Percentiles rank a stretch among this genome's conserved stretches.
Conservation (phyloP, 495 filamentous ascomycete genomes). For the Friedmanniomyces endolithicus region DNA sequence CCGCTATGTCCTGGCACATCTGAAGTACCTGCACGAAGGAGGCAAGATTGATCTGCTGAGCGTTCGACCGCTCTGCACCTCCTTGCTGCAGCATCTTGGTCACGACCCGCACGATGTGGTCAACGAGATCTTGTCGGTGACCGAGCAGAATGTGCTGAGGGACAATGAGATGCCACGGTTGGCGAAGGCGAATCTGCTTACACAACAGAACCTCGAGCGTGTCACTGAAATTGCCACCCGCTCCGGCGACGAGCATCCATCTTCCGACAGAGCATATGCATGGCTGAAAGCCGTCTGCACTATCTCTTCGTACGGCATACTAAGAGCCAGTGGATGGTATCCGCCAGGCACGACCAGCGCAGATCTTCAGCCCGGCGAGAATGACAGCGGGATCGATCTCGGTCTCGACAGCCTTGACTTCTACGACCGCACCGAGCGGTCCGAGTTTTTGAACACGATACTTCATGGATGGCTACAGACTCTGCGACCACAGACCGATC, state of each 20-base stretch:
- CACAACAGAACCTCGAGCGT: constrained; percentile 48
- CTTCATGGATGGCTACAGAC: constrained; percentile 62
- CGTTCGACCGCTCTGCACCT: constrained; percentile 55
- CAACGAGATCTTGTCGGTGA: constrained; percentile 49
- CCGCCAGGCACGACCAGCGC: constrained; percentile 46
- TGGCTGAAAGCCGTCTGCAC: constrained; percentile 65
- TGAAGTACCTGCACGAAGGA: constrained; percentile 56
- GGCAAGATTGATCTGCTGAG: constrained; percentile 65
- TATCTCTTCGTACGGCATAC: constrained; percentile 52
- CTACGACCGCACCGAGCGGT: constrained; percentile 48
- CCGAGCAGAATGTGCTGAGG: constrained; percentile 54
- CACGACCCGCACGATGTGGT: constrained; percentile 62
- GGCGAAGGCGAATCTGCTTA: constrained; percentile 61
- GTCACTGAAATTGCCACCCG: constrained; percentile 16
- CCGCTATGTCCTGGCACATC: constrained; percentile 57
- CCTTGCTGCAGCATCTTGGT: constrained; percentile 54
- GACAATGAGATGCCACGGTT: constrained; percentile 57
- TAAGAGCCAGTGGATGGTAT: constrained; percentile 58
- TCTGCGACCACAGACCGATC: constrained; percentile 74
- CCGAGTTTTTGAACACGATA: constrained; percentile 57
- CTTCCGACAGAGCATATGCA: constrained; percentile 47
- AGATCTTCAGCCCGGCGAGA: constrained; percentile 25
- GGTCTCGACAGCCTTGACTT: constrained; percentile 56
- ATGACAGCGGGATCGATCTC: constrained; percentile 41
- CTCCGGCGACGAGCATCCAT: constrained; percentile 40